These are phyloP conservation scores for Epichloe hybrida DNA, from an alignment of 2,329 filamentous ascomycete species.

Conservation along the genomic window DNA sequence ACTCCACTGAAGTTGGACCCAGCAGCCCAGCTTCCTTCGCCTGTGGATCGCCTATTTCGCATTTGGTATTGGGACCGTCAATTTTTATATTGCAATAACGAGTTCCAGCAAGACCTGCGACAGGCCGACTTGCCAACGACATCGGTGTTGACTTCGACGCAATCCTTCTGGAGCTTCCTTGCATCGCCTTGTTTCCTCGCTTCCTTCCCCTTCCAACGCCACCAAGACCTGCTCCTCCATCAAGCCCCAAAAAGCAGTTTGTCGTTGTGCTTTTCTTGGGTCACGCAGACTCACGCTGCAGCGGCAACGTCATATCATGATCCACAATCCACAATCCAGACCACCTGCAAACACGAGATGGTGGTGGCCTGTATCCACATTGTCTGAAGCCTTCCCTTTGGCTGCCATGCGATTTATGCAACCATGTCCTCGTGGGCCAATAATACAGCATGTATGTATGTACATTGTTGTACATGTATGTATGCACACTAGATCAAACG, in stretches of 20 bases:
- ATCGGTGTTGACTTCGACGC: neutral
- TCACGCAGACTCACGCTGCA: slow-evolving; percentile 1
- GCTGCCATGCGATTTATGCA: slow-evolving; percentile 1
- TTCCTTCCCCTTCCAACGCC: neutral
- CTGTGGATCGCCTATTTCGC: slow-evolving; percentile 4
- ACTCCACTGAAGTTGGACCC: slow-evolving; percentile 3
- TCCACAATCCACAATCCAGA: neutral
- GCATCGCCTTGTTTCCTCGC: neutral
- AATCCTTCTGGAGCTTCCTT: neutral
- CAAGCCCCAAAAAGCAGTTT: neutral
- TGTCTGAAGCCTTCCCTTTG: neutral
- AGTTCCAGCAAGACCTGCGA: neutral
- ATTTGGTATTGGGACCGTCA: neutral
- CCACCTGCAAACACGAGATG: slow-evolving; percentile 4
- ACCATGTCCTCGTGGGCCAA: neutral
- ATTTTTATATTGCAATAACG: neutral
- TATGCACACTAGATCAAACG: neutral
- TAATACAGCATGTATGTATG: too few species aligned
- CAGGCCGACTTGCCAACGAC: too few species aligned
- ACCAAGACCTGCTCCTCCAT: neutral
- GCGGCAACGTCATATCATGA: slow-evolving; percentile 5
- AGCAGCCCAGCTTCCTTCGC: slow-evolving; percentile 1
- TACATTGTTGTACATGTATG: too few species aligned
- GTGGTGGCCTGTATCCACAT: slow-evolving; percentile 2
- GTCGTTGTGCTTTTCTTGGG: neutral